Percentiles rank a stretch among this genome's conserved stretches.
Conservation (phyloP, 2,329 filamentous ascomycete genomes). For the Botrytis cinerea region DNA sequence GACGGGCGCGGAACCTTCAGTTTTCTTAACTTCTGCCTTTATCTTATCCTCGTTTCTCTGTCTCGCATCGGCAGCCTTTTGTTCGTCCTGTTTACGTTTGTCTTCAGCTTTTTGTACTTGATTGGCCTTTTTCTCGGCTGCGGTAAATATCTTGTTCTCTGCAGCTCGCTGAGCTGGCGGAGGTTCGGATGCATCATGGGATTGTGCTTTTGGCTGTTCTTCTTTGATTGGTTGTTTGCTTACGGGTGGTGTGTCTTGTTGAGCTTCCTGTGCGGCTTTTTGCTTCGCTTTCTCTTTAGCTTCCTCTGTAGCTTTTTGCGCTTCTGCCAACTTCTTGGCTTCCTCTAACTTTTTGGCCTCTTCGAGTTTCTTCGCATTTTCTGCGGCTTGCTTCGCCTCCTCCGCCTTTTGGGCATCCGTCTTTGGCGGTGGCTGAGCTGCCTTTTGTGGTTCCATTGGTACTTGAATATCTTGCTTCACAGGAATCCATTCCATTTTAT, state of each 20-base stretch:
- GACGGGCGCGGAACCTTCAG: background rate
- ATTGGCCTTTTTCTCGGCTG: slow-evolving; percentile 26
- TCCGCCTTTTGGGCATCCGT: slow-evolving; percentile 13
- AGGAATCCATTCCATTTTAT: slow-evolving; percentile 43
- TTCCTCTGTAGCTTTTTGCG: slow-evolving; percentile 6
- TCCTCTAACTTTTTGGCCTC: slow-evolving; percentile 16
- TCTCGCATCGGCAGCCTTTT: slow-evolving; percentile 20
- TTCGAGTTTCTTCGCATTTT: slow-evolving; percentile 39
- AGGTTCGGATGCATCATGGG: slow-evolving; percentile 16
- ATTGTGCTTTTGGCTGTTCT: background rate
- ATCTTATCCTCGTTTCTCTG: slow-evolving; percentile 20
- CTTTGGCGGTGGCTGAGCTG: slow-evolving; percentile 27
- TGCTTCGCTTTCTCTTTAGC: slow-evolving; percentile 11
- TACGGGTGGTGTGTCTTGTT: slow-evolving; percentile 16
- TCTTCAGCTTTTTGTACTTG: slow-evolving; percentile 22
- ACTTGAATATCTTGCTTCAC: slow-evolving; percentile 14
- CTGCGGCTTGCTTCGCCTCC: slow-evolving; percentile 34
- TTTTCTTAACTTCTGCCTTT: slow-evolving; percentile 3
- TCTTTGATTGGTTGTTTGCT: slow-evolving; percentile 22
- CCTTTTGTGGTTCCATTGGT: slow-evolving; percentile 31
- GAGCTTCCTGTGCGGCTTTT: slow-evolving; percentile 1
- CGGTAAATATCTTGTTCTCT: slow-evolving; percentile 20
- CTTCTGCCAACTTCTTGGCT: slow-evolving; percentile 1
- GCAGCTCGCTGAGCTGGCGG: slow-evolving; percentile 15
- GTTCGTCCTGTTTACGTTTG: slow-evolving; percentile 22